phyloP scores from a whole-genome alignment of 2,329 filamentous ascomycete species.

The Beauveria asiatica region DNA sequence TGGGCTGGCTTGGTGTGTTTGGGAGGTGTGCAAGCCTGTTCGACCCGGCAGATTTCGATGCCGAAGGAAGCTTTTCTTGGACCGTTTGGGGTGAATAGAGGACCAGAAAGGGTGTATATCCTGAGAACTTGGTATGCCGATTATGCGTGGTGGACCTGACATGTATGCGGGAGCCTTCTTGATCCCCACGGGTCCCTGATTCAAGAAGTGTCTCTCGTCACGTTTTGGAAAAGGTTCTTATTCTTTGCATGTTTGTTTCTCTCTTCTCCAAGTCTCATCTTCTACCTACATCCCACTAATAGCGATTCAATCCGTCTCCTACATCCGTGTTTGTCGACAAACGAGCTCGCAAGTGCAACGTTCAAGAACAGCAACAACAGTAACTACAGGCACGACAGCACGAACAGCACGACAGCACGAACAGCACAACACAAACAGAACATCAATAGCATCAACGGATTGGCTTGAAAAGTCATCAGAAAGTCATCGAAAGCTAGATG shows the following conservation, averaged over 20 bases:
- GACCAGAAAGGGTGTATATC: not conserved
- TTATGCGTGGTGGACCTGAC: slow-evolving; percentile 6
- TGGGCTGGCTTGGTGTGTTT: slow-evolving; percentile 2
- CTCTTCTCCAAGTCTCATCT: not conserved
- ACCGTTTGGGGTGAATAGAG: not conserved
- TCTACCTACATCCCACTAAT: not conserved
- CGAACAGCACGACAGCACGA: too few species aligned
- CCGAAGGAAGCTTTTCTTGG: not conserved
- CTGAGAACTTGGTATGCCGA: slow-evolving; percentile 4
- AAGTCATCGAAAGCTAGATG: not conserved
- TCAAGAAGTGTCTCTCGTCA: slow-evolving; percentile 1
- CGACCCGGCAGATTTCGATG: not conserved
- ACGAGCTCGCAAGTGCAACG: not conserved
- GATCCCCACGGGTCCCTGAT: slow-evolving; percentile 5
- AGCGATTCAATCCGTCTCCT: not conserved
- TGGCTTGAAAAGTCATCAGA: too few species aligned
- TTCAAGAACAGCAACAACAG: not conserved
- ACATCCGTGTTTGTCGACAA: not conserved
- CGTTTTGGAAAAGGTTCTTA: not conserved
- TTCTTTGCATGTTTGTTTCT: not conserved
- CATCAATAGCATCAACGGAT: too few species aligned
- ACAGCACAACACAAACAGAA: too few species aligned
- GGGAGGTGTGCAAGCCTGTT: not conserved
- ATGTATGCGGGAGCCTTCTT: not conserved
- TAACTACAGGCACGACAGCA: not conserved